Evolutionary conservation across 805 yeast species (phyloP).

Genomic region (Saccharomycopsis sp.): DNA sequence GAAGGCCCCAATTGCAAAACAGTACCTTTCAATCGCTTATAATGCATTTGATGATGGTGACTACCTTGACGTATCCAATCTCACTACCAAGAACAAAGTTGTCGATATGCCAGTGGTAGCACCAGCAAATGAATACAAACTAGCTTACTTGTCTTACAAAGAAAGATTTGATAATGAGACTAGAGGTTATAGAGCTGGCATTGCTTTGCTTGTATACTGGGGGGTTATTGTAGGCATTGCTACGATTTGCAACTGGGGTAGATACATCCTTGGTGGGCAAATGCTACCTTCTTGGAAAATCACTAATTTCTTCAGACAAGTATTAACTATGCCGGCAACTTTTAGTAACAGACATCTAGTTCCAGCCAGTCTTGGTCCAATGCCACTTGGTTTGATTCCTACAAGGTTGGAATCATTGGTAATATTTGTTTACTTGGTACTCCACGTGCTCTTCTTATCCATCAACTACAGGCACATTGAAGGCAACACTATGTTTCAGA

Average conservation of each 20-base stretch:
- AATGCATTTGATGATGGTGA: too few relatives aligned
- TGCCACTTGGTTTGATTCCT: constrained; percentile 33
- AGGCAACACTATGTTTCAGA: constrained; percentile 20
- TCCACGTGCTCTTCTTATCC: constrained; percentile 22
- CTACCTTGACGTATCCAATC: too few relatives aligned
- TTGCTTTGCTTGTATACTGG: constrained; percentile 32
- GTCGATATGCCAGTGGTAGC: constrained; percentile 15
- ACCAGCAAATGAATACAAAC: constrained; percentile 3
- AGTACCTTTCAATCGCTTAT: too few relatives aligned
- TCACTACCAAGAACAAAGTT: too few relatives aligned
- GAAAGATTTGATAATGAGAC: constrained; percentile 4
- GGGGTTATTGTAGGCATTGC: constrained; percentile 30
- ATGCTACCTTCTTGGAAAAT: background rate
- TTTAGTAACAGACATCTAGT: constrained; percentile 24
- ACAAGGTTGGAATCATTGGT: constrained; percentile 38
- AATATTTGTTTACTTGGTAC: constrained; percentile 30
- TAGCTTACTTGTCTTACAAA: constrained; percentile 4
- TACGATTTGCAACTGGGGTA: constrained; percentile 25
- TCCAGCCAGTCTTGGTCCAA: constrained; percentile 21
- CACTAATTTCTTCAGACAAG: constrained; percentile 12
- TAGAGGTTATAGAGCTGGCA: constrained; percentile 22
- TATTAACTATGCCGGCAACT: constrained; percentile 32
- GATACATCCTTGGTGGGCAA: background rate
- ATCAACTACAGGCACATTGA: constrained; percentile 20
- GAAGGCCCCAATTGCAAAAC: too few relatives aligned